A percentile compares a stretch with the other conserved stretches of the same genome.
Evolutionary conservation across 805 yeast genomes (phyloP).

Genomic region (Zygosaccharomyces siamensis): DNA sequence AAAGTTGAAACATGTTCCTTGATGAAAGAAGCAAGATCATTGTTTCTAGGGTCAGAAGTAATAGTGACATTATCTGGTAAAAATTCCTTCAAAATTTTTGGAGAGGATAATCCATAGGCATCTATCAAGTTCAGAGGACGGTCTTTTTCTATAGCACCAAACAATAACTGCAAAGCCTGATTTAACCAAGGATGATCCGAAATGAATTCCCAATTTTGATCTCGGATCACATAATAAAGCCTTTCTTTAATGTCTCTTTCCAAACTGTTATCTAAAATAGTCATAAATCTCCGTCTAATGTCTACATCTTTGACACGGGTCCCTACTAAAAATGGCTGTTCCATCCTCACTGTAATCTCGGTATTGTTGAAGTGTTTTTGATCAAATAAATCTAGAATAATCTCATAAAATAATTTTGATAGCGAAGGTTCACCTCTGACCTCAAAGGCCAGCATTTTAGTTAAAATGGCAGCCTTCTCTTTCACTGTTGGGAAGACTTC

Average conservation of each 20-base stretch:
- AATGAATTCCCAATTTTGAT: constrained; percentile 94
- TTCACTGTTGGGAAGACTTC: constrained; percentile 91
- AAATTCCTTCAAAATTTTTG: constrained; percentile 15
- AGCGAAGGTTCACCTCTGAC: constrained; percentile 75
- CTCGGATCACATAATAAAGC: constrained; percentile 79
- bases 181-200: constrained; percentile 94
- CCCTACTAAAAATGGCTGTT: constrained; percentile 93
- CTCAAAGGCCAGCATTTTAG: constrained; percentile 92
- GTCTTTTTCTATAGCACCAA: constrained; percentile 64
- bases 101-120: constrained; percentile 51
- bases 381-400: constrained; percentile 82
- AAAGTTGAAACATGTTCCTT: constrained; percentile 31
- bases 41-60: constrained; percentile 15
- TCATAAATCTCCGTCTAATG: constrained; percentile 73
- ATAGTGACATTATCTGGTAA: constrained; percentile 12
- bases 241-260: constrained; percentile 76
- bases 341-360: constrained; percentile 90
- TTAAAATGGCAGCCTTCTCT: constrained; percentile 89
- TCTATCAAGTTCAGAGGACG: constrained; percentile 43
- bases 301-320: constrained; percentile 74
- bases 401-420: constrained; percentile 75
- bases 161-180: constrained; percentile 83
- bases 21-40: constrained; percentile 31
- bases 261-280: constrained; percentile 68
- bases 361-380: constrained; percentile 72